Percentiles rank a stretch among this genome's conserved stretches.
phyloP scores from a whole-genome alignment of 2,329 filamentous ascomycete genomes.

The Fulvia fulva region DNA sequence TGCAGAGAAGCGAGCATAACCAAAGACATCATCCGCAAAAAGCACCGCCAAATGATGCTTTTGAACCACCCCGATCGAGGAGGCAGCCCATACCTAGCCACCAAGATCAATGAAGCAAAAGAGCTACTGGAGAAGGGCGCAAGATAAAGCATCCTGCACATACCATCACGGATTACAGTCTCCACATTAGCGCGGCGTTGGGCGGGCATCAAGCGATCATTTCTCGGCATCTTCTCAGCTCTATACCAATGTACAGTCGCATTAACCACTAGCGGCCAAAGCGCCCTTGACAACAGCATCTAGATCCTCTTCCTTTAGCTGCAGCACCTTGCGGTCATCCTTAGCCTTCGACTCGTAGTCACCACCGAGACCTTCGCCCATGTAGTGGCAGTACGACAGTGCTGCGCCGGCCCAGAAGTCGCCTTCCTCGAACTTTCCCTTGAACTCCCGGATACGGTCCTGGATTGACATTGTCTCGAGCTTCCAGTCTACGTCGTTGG shows the following conservation, averaged over 20 bases:
- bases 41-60: conserved; percentile 92
- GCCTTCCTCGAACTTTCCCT: conserved; percentile 42
- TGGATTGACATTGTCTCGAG: conserved; percentile 24
- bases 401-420: conserved; percentile 37
- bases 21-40: conserved; percentile 92
- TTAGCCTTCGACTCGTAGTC: conserved; percentile 30
- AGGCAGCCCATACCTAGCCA: conserved; percentile 91
- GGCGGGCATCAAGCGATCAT: neutral
- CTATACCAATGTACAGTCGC: neutral
- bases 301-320: conserved; percentile 37
- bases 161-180: neutral
- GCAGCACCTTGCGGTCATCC: conserved; percentile 37
- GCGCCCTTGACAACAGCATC: conserved; percentile 35
- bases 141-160: neutral
- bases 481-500: conserved; percentile 36
- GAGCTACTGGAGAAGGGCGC: conserved; percentile 77
- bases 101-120: conserved; percentile 98
- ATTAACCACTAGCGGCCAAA: conserved; percentile 20
- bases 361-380: conserved; percentile 22
- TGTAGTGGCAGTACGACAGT: conserved; percentile 20
- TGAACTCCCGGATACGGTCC: conserved; percentile 48
- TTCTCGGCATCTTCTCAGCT: neutral
- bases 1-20: conserved; percentile 77
- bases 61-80: conserved; percentile 97
- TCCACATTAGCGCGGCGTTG: conserved; percentile 11